Evolutionary conservation across 2,329 filamentous ascomycete species (phyloP).

Genomic region (Huntiella decipiens): DNA sequence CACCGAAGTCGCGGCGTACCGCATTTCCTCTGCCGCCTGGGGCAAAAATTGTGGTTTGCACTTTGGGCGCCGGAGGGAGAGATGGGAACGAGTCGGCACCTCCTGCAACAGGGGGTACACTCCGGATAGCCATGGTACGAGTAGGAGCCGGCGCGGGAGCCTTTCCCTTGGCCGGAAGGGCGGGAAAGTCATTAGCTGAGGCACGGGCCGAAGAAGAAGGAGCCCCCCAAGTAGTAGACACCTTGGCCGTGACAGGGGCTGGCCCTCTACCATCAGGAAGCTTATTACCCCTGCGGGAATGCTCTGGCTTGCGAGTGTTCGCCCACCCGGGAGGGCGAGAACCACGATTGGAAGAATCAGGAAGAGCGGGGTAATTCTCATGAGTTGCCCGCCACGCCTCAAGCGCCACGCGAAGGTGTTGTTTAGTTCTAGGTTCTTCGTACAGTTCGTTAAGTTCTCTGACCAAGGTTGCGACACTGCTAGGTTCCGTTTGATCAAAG

Average conservation of each 20-base stretch:
- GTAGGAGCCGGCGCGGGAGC: constrained; percentile 1
- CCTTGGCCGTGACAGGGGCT: constrained; percentile 12
- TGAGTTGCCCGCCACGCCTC: constrained; percentile 91
- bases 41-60: constrained; percentile 40
- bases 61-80: constrained; percentile 58
- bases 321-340: constrained; percentile 40
- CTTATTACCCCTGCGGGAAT: constrained; percentile 29
- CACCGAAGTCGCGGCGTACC: constrained; percentile 34
- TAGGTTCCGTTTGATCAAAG: constrained; percentile 58
- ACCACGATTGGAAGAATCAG: constrained; percentile 47
- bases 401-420: constrained; percentile 64
- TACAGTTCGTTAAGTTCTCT: constrained; percentile 87
- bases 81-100: constrained; percentile 57
- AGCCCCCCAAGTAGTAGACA: constrained; percentile 10
- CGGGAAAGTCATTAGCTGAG: constrained; percentile 23
- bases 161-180: constrained; percentile 18
- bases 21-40: constrained; percentile 30
- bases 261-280: constrained; percentile 28
- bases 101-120: neutral
- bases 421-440: constrained; percentile 59
- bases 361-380: constrained; percentile 82
- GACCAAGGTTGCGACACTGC: constrained; percentile 70
- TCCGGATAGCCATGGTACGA: constrained; percentile 1
- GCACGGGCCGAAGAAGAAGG: constrained; percentile 15
- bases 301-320: constrained; percentile 27